These are phyloP conservation scores for Sanghuangporus weigelae DNA, from an alignment of 1,284 basidiomycete species.

Conservation along the genomic window DNA sequence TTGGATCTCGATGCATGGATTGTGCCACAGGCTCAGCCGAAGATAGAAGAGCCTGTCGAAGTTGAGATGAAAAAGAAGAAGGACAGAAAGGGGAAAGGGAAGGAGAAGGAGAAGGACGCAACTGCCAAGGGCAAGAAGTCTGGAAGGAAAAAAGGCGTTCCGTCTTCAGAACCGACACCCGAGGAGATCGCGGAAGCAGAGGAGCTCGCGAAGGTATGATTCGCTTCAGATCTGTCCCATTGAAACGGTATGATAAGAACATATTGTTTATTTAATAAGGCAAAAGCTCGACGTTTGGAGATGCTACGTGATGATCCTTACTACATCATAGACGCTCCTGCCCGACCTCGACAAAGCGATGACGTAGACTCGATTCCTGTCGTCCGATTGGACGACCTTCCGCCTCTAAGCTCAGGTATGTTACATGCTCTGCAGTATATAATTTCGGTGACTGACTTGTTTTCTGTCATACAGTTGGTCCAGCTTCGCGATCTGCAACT, in stretches of 20 bases:
- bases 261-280: conserved; percentile 35
- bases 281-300: conserved; percentile 68
- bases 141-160: conserved; percentile 23
- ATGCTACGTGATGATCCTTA: conserved; percentile 81
- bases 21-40: conserved; percentile 55
- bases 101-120: conserved; percentile 37
- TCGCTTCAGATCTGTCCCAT: neutral
- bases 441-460: neutral
- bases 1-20: conserved; percentile 86
- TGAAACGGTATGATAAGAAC: too few relatives aligned
- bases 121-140: conserved; percentile 25
- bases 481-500: conserved; percentile 33
- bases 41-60: conserved; percentile 26
- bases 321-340: conserved; percentile 69
- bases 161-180: neutral
- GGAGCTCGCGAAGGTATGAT: conserved; percentile 9
- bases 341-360: conserved; percentile 38
- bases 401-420: conserved; percentile 40
- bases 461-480: conserved; percentile 27
- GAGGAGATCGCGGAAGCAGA: conserved; percentile 14
- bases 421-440: neutral
- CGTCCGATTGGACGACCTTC: conserved; percentile 70
- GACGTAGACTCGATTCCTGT: conserved; percentile 86
- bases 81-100: conserved; percentile 36
- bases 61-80: conserved; percentile 30